Evolutionary conservation across 345 rosid species (phyloP), one percentile per base, ranked within the genome.

Genomic region (Citrus maxima): DNA sequence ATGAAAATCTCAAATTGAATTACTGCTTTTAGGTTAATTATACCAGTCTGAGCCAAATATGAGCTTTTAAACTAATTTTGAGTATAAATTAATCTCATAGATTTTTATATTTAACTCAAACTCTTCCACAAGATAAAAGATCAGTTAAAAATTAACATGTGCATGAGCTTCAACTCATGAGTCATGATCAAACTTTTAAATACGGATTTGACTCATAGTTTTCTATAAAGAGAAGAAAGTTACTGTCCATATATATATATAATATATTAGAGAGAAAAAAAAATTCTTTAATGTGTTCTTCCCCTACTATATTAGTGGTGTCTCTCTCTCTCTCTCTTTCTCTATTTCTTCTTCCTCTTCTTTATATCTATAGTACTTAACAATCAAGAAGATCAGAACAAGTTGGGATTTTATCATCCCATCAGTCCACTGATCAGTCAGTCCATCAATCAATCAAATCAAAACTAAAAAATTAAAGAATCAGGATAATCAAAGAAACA

Each of bases 381-480:
- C 88, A 87, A 86, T 85, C 90, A 89, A 85, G 90, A 86, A 80
- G 86, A 90, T 82, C 88, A 86, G 88, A 90, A 82, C 84, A 84
- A 83, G 86, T 84, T 84, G 85, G 86, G 80, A 86, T 82, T 14
- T 77, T 77, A 78, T 78, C 78, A 85, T 82, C 85, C 89, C 63
- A 82, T 87, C 90, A 83, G 81, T 82, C 84, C 85, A 76, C 83
- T 88, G 89, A 86, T 88, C 88, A 80, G 91, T 90, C 95, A 87
- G 80, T 86, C 93, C 86, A 86, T 93, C 97, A 90, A 86, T 94
- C 98, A 90, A 86, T 89, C 93, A 88, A 86, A 83, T 80, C 92
- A 81, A 70, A 85, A 78, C 40, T 74, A 71, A 81, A 80, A 62
- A 65, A 67, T 13, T 30, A 19, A 19, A 85, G 67, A 79, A 46